Evolutionary conservation across 352 stramenopile genomes (phyloP).

Genomic region (Pythium phragmitis): DNA sequence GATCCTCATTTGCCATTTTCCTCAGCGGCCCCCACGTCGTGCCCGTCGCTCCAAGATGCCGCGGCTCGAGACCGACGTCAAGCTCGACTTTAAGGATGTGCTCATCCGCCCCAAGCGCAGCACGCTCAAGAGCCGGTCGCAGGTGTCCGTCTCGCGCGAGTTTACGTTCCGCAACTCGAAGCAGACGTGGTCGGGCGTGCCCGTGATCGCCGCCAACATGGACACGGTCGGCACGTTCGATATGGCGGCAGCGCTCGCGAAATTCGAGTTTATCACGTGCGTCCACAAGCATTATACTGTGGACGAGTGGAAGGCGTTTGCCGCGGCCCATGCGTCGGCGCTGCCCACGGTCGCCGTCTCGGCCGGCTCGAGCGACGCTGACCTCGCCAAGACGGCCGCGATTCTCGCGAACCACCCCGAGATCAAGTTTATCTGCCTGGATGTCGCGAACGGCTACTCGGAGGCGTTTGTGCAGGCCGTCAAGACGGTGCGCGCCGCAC

Average conservation of each 20-base stretch:
- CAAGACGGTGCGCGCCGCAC: constrained; percentile 46
- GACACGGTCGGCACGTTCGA: constrained; percentile 92
- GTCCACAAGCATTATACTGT: constrained; percentile 91
- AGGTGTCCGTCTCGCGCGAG: constrained; percentile 75
- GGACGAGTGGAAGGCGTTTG: constrained; percentile 67
- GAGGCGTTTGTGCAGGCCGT: constrained; percentile 87
- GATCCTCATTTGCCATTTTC: constrained; percentile 31
- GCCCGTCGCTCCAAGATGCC: constrained; percentile 46
- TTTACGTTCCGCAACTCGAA: constrained; percentile 80
- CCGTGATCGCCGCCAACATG: constrained; percentile 92
- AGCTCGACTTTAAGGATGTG: constrained; percentile 93
- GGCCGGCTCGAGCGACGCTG: constrained; percentile 62
- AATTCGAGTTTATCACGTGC: constrained; percentile 87
- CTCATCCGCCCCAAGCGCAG: constrained; percentile 93
- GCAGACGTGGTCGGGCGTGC: constrained; percentile 72
- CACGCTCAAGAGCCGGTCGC: constrained; percentile 86
- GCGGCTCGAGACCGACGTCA: constrained; percentile 88
- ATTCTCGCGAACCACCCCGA: constrained; percentile 59
- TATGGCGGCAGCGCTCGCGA: constrained; percentile 75
- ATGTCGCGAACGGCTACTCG: constrained; percentile 90
- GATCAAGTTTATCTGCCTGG: constrained; percentile 87
- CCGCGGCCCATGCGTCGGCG: constrained; percentile 43
- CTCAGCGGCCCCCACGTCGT: constrained; percentile 21
- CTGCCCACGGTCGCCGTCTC: constrained; percentile 79
- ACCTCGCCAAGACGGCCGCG: constrained; percentile 67